Percentiles rank a stretch among this genome's conserved stretches.
phyloP scores from a whole-genome alignment of 345 rosid genomes.

The Carallia brachiata region DNA sequence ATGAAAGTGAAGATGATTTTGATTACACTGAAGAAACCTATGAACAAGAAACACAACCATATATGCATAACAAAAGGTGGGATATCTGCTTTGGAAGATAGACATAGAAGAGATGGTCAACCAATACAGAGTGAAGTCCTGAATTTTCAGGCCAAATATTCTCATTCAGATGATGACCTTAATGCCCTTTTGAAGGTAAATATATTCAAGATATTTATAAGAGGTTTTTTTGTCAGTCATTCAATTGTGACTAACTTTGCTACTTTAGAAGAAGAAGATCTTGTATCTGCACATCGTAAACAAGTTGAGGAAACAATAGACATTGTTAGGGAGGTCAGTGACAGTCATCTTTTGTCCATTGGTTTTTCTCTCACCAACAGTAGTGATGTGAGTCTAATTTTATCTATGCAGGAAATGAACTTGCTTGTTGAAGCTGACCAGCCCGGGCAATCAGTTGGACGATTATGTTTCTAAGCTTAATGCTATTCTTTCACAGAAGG shows the following conservation, averaged over 20 bases:
- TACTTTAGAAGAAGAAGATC: conserved; percentile 56
- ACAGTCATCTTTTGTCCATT: not conserved
- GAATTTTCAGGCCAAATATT: conserved; percentile 16
- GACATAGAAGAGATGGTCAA: conserved; percentile 15
- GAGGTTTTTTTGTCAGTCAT: not conserved
- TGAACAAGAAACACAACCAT: conserved; percentile 30
- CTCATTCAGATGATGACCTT: conserved; percentile 45
- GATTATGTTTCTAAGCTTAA: conserved; percentile 49
- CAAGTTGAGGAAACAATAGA: conserved; percentile 58
- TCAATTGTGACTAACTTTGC: not conserved
- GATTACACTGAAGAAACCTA: conserved; percentile 24
- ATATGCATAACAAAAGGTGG: conserved; percentile 22
- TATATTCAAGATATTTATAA: not conserved
- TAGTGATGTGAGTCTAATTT: conserved; percentile 8
- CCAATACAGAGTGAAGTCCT: conserved; percentile 24
- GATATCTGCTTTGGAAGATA: conserved; percentile 27
- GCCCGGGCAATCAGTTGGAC: conserved; percentile 57
- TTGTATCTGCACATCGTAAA: conserved; percentile 49
- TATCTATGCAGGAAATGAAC: conserved; percentile 53
- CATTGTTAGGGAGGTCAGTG: conserved; percentile 48
- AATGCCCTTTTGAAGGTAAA: conserved; percentile 47
- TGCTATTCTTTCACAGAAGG: conserved; percentile 54
- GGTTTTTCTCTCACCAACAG: not conserved
- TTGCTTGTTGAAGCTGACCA: conserved; percentile 58
- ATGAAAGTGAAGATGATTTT: conserved; percentile 25